Evolutionary conservation across 768 basidiomycete species (phyloP), one percentile per base, ranked within the genome.

Genomic region (Phanerochaete sordida): DNA sequence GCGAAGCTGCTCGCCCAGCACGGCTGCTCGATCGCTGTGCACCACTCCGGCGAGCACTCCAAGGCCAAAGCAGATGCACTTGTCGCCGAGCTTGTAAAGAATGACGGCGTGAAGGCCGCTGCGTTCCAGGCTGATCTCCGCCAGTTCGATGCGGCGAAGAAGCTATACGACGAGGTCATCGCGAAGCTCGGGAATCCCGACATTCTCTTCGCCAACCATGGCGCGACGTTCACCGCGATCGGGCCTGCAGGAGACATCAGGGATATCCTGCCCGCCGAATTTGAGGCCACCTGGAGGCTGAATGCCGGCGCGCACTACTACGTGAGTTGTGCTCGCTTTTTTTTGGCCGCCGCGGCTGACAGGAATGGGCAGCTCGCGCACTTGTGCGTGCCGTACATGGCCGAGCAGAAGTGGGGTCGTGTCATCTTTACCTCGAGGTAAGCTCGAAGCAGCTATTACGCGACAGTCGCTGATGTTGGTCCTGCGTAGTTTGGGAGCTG

Each of bases 371-470:
- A 84, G 82, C 73, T 83, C 30, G 79, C 81, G 0, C 81, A 82
- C 60, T 64, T 82, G 31, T 81, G 80, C 63, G 31, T 83, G 27
- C 80, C 81, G 3, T 70, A 79, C 54, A 83, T 84, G 83, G 73
- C 79, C 37, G 37, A 72, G 23, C 76, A 79, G 64, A 74, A 77
- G 58, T 83, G 74, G 65, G 82, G 82, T 0, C 75, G 83, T 2
- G 70, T 84, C 31, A 72, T 84, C 6, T 82, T 82, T 59, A 79
- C 77, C 49, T 83, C 81, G 0, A 83, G 80, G 81, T 79, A 57
- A 19, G 62, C 26, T 46, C 19, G 19, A 39, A 37, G 2, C 30
- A 15, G 19, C 26, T 13, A 12, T 50, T 12, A 19, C 11, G 31
- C 3, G 13, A n/a, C 8, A 26, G 26, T 3, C 13, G 24, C 8